Evolutionary conservation across 2,329 filamentous ascomycete genomes (phyloP), one percentile per base, ranked within the genome.

Genomic region (Colletotrichum camelliae): DNA sequence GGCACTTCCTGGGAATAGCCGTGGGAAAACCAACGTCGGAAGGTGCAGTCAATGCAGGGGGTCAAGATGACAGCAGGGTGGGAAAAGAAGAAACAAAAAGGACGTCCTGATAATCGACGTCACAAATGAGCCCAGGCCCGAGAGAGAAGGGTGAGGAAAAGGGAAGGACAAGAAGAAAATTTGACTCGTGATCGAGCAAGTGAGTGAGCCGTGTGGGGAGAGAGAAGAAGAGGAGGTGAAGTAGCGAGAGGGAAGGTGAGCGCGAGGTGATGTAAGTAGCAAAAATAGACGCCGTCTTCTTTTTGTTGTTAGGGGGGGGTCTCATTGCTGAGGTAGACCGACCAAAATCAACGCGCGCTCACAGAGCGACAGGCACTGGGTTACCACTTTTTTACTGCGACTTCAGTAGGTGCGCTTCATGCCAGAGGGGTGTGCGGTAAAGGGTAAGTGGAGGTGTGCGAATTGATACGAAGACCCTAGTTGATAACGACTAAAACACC

Each of bases 21-120:
- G 9, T n/a, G 7, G 61, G 52, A 43, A 39, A 75, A 67, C 61
- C 27, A 62, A 31, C 18, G 55, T 61, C 29, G 31, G 67, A 72
- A 33, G 31, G n/a, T 72, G 72, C 68, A 75, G 61, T 75, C 72
- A 72, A 75, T 75, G 72, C 72, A 67, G 33, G 27, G 18, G 55
- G 52, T 66, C 31, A 66, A 72, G 24, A 39, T 35, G 69, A 43
- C n/a, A 55, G 66, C 52, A 24, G 21, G 6, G 9, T 24, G 27
- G 67, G 18, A 31, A 27, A 31, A 27, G n/a, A 31, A 67, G 18
- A 24, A 48, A 67, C 33, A 52, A 72, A 52, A 39, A 8, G 18
- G 24, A 27, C 24, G 61, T 72, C 31, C 18, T 65, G 55, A 24
- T 12, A 16, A 37, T 31, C 48, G 37, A 72, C 37, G 68, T 67